Conservation (phyloP, 2,329 filamentous ascomycete species). For the Fusarium temperatum region DNA sequence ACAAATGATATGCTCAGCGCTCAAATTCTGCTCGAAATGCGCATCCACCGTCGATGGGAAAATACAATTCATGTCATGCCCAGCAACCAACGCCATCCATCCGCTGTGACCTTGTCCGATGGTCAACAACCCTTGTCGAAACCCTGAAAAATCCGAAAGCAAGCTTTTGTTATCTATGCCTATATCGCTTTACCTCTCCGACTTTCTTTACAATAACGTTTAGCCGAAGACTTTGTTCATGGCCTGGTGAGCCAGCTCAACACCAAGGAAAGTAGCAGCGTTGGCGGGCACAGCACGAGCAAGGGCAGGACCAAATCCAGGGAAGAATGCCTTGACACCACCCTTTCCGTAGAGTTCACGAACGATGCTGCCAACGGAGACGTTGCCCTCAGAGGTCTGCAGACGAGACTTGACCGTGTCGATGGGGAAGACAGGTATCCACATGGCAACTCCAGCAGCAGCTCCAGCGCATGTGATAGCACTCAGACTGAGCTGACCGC, state of each 20-base stretch:
- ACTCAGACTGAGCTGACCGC: slow-evolving; percentile 79
- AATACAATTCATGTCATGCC: slow-evolving; percentile 22
- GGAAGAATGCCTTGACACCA: slow-evolving; percentile 93
- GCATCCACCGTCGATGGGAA: slow-evolving; percentile 1
- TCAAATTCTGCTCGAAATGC: slow-evolving; percentile 17
- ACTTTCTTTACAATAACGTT: neutral
- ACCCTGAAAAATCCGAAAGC: slow-evolving; percentile 4
- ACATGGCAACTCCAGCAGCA: slow-evolving; percentile 95
- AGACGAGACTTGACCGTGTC: slow-evolving; percentile 95
- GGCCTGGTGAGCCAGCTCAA: slow-evolving; percentile 83
- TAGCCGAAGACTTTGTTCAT: slow-evolving; percentile 78
- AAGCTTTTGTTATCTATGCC: slow-evolving; percentile 17
- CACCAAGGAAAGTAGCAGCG: slow-evolving; percentile 90
- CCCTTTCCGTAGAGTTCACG: slow-evolving; percentile 83
- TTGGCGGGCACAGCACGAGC: slow-evolving; percentile 95
- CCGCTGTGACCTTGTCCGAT: slow-evolving; percentile 3
- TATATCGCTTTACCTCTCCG: neutral
- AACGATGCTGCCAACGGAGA: slow-evolving; percentile 82
- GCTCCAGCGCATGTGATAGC: slow-evolving; percentile 90
- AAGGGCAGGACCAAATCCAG: slow-evolving; percentile 91
- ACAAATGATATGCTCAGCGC: slow-evolving; percentile 23
- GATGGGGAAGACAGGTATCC: slow-evolving; percentile 97
- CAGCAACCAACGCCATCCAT: slow-evolving; percentile 28
- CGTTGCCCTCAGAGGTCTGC: slow-evolving; percentile 88
- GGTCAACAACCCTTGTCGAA: neutral